Conservation (phyloP, 2,329 filamentous ascomycete genomes). For the Trichoderma pleuroti region DNA sequence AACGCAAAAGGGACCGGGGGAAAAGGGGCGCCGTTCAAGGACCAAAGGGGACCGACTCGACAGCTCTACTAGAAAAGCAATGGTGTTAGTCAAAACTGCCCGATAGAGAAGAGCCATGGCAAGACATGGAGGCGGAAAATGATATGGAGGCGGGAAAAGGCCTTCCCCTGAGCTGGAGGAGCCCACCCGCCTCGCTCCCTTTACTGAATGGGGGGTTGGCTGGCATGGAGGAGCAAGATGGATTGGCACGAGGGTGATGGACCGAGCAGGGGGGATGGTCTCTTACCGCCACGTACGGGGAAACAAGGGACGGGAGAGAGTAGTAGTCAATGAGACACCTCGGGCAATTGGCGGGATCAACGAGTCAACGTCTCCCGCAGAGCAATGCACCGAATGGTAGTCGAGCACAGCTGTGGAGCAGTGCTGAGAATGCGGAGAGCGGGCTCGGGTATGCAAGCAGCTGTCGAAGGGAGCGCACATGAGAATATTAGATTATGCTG, state of each 20-base stretch:
- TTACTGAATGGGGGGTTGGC: conserved; percentile 26
- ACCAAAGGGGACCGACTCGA: conserved; percentile 41
- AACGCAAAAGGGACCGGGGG: conserved; percentile 39
- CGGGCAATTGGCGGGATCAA: conserved; percentile 54
- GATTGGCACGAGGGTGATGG: conserved; percentile 24
- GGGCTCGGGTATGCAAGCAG: conserved; percentile 36
- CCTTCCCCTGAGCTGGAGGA: conserved; percentile 21
- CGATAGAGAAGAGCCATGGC: conserved; percentile 23
- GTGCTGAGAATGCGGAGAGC: conserved; percentile 33
- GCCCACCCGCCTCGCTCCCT: conserved; percentile 27
- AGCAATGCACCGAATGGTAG: conserved; percentile 42
- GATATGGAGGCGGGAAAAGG: conserved; percentile 18
- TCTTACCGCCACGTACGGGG: conserved; percentile 52
- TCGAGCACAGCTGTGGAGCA: conserved; percentile 44
- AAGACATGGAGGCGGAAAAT: conserved; percentile 17
- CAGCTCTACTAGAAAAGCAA: conserved; percentile 37
- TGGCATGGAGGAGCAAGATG: conserved; percentile 24
- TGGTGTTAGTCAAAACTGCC: conserved; percentile 31
- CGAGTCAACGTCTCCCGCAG: conserved; percentile 64
- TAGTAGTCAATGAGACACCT: conserved; percentile 35
- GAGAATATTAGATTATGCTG: conserved; percentile 26
- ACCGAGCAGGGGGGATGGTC: conserved; percentile 26
- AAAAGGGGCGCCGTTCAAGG: conserved; percentile 45
- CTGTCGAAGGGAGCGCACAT: conserved; percentile 27
- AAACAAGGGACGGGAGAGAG: conserved; percentile 38